These are phyloP conservation scores for Helichrysum umbraculigerum DNA, from an alignment of 129 eudicot genomes.

Conservation along the genomic window DNA sequence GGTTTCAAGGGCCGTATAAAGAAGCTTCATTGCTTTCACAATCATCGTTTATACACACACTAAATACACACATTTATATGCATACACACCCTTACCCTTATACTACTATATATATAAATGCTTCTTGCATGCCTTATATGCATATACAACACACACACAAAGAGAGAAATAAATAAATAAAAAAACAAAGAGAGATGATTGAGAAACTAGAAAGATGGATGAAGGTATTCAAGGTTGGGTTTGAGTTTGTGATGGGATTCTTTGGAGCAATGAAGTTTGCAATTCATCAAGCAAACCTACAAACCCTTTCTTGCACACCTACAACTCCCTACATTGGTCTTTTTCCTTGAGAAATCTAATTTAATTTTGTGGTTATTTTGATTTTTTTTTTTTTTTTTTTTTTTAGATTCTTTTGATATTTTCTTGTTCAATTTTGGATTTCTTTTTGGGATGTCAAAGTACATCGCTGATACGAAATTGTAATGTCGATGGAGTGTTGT, in stretches of 20 bases:
- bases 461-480: background rate
- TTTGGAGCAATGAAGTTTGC: conserved; percentile 41
- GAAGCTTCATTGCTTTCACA: conserved; percentile 18
- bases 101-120: conserved; percentile 1
- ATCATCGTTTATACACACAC: conserved; percentile 7
- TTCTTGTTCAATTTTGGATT: conserved; percentile 3
- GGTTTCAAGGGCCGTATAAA: conserved; percentile 29
- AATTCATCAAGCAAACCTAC: conserved; percentile 25
- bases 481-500: too few species aligned
- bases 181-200: conserved; percentile 31
- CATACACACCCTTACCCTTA: background rate
- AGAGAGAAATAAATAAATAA: background rate
- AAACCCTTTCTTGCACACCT: conserved; percentile 10
- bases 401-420: conserved; percentile 4
- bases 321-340: conserved; percentile 50
- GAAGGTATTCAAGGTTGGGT: conserved; percentile 35
- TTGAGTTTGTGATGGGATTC: conserved; percentile 48
- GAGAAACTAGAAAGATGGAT: conserved; percentile 50
- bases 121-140: background rate
- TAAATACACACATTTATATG: background rate
- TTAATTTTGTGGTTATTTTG: background rate
- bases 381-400: background rate
- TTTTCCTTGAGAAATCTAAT: conserved; percentile 31
- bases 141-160: conserved; percentile 3
- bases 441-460: background rate